Conservation (phyloP, 768 basidiomycete genomes). For the Russula griseocarnosa region DNA sequence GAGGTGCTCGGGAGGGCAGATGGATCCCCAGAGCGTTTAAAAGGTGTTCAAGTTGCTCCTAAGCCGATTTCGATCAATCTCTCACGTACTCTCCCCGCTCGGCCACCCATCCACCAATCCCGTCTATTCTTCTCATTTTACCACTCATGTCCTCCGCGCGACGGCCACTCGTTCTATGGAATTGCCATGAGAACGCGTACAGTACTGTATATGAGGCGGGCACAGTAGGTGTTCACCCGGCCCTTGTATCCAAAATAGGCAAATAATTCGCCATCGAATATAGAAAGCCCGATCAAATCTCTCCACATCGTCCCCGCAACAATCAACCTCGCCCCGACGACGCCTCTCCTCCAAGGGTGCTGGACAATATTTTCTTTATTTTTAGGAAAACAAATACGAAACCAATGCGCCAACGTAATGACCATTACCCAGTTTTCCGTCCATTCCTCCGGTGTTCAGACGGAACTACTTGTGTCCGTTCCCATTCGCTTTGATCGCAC, state of each 20-base stretch:
- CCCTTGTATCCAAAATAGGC: background rate
- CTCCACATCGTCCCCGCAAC: background rate
- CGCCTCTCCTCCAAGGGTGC: background rate
- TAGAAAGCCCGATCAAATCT: background rate
- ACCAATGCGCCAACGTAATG: background rate
- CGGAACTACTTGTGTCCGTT: background rate
- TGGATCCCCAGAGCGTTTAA: background rate
- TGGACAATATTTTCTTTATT: too few species aligned
- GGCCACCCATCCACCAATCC: background rate
- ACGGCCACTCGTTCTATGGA: too few species aligned
- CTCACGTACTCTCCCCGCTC: background rate
- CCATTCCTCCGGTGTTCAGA: background rate
- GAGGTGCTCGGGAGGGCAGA: background rate
- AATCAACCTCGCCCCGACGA: background rate
- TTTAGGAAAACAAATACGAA: background rate
- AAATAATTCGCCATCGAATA: background rate
- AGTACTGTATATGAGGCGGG: too few species aligned
- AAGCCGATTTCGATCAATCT: background rate
- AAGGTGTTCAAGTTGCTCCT: background rate
- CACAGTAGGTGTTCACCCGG: background rate
- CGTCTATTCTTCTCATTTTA: background rate
- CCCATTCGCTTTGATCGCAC: slow-evolving; percentile 10
- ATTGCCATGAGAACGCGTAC: too few species aligned
- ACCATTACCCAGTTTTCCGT: background rate
- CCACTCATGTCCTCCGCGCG: too few species aligned